Evolutionary conservation across 345 rosid species (phyloP).

Genomic region (Citrus trifoliata): DNA sequence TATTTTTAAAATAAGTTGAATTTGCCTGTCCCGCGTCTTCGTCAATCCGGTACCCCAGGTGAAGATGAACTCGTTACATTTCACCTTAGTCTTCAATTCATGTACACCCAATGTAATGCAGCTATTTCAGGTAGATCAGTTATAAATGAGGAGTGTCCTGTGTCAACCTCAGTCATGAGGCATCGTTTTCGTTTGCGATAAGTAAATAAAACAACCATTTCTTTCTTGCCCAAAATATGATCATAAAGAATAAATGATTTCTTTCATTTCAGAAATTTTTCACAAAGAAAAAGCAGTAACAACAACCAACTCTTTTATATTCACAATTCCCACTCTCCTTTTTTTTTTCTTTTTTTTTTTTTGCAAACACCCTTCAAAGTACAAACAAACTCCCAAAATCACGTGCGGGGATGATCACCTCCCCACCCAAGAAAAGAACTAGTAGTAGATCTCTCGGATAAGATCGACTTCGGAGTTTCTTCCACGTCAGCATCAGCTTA

Average conservation of each 20-base stretch:
- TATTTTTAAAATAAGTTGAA: too few relatives aligned
- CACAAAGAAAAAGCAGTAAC: not conserved
- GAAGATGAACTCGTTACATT: too few relatives aligned
- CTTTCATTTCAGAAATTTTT: not conserved
- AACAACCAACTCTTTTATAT: not conserved
- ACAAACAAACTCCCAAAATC: not conserved
- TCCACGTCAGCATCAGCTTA: slow-evolving; percentile 17
- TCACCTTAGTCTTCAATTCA: too few relatives aligned
- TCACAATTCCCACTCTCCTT: not conserved
- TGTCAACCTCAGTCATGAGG: too few relatives aligned
- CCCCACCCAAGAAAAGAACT: not conserved
- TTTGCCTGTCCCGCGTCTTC: too few relatives aligned
- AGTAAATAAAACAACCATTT: too few relatives aligned
- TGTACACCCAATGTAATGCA: too few relatives aligned
- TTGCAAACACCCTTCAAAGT: too few relatives aligned
- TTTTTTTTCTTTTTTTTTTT: not conserved
- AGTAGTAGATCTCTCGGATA: not conserved
- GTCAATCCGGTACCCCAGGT: too few relatives aligned
- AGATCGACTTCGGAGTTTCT: not conserved
- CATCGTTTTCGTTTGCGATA: too few relatives aligned
- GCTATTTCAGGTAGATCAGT: too few relatives aligned
- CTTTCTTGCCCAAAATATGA: not conserved
- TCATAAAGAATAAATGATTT: not conserved
- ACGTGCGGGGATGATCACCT: not conserved
- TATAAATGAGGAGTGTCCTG: too few relatives aligned